Conservation (phyloP, 2,329 filamentous ascomycete genomes). For the Fonsecaea pugnacius region DNA sequence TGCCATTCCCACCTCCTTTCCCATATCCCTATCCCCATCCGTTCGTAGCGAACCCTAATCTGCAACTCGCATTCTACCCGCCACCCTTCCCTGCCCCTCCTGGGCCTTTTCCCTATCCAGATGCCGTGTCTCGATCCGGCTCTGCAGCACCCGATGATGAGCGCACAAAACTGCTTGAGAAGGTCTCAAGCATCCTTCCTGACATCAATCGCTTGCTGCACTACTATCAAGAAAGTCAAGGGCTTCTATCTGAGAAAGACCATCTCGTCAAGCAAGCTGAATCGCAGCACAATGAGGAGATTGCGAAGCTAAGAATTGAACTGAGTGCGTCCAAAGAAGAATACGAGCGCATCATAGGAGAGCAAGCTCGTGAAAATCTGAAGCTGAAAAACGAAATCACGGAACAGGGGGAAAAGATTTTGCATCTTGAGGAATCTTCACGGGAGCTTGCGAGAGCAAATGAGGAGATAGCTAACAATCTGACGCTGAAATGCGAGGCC, state of each 20-base stretch:
- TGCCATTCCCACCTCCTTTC: slow-evolving; percentile 18
- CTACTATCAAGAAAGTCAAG: slow-evolving; percentile 57
- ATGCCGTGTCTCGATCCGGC: slow-evolving; percentile 22
- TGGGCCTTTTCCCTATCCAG: slow-evolving; percentile 11
- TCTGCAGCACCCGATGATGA: slow-evolving; percentile 30
- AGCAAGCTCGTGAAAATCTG: slow-evolving; percentile 34
- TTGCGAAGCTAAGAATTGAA: slow-evolving; percentile 56
- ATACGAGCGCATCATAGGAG: slow-evolving; percentile 41
- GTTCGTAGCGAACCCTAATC: slow-evolving; percentile 21
- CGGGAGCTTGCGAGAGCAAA: slow-evolving; percentile 40
- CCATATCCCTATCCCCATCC: slow-evolving; percentile 26
- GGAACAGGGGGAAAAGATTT: slow-evolving; percentile 26
- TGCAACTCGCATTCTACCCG: slow-evolving; percentile 25
- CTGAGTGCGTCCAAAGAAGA: slow-evolving; percentile 53
- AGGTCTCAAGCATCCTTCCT: slow-evolving; percentile 53
- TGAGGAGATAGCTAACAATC: slow-evolving; percentile 47
- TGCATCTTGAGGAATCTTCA: slow-evolving; percentile 41
- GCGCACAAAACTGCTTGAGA: slow-evolving; percentile 35
- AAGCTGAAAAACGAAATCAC: slow-evolving; percentile 29
- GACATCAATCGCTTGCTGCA: slow-evolving; percentile 51
- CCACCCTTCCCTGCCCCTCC: slow-evolving; percentile 20
- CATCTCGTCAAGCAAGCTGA: slow-evolving; percentile 55
- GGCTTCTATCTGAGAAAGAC: slow-evolving; percentile 55
- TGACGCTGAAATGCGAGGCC: slow-evolving; percentile 37
- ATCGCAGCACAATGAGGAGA: slow-evolving; percentile 53